Evolutionary conservation across 2,329 filamentous ascomycete genomes (phyloP).

Genomic region (Rhynchosporium graminicola): DNA sequence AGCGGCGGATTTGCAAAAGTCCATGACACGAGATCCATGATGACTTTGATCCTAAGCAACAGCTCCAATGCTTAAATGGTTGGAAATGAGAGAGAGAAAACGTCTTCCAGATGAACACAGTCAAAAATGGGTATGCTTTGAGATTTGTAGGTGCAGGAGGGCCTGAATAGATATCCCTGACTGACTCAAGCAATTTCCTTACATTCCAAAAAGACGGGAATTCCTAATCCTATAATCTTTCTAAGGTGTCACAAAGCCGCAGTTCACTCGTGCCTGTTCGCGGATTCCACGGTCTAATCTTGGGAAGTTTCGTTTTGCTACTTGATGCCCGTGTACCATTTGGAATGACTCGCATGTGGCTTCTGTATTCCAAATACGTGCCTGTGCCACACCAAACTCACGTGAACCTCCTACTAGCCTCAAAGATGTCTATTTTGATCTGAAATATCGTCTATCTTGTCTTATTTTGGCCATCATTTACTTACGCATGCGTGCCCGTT

Average conservation of each 20-base stretch:
- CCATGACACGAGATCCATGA: conserved; percentile 34
- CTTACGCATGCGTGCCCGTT: background rate
- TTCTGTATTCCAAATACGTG: conserved; percentile 7
- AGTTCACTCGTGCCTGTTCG: background rate
- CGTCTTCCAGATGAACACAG: too few species aligned
- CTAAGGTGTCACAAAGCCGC: conserved; percentile 1
- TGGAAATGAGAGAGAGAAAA: too few species aligned
- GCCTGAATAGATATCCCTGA: background rate
- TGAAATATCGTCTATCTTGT: background rate
- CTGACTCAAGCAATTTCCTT: background rate
- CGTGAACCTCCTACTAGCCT: background rate
- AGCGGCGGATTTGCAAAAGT: conserved; percentile 28
- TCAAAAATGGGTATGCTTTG: background rate
- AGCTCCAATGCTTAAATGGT: too few species aligned
- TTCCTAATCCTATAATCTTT: background rate
- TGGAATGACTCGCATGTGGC: conserved; percentile 9
- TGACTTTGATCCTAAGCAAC: background rate
- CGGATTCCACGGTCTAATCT: background rate
- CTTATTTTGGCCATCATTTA: background rate
- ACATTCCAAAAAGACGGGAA: background rate
- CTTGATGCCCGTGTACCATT: background rate
- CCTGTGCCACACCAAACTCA: background rate
- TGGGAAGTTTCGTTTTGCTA: background rate
- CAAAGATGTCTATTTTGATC: background rate
- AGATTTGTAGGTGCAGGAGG: too few species aligned